Conservation (phyloP, 2,329 filamentous ascomycete species). For the Alternaria alternata region DNA sequence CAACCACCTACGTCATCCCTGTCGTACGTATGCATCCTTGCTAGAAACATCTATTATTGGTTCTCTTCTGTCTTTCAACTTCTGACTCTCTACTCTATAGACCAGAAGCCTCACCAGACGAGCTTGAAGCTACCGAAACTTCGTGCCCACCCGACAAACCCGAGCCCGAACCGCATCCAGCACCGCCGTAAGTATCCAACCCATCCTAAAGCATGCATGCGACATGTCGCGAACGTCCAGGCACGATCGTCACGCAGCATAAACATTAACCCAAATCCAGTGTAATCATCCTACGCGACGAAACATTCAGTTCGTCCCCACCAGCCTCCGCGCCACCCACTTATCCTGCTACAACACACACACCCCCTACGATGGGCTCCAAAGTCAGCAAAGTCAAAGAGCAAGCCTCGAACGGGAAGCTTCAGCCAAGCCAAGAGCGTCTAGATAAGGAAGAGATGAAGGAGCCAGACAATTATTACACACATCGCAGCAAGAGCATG, state of each 20-base stretch:
- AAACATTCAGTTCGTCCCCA: background rate
- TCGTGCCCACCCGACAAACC: constrained; percentile 12
- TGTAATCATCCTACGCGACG: constrained; percentile 29
- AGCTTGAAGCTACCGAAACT: background rate
- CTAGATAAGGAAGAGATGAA: constrained; percentile 47
- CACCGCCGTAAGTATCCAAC: constrained; percentile 22
- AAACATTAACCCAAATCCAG: constrained; percentile 9
- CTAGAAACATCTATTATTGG: constrained; percentile 13
- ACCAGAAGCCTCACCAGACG: background rate
- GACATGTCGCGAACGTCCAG: background rate
- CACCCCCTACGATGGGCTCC: constrained; percentile 38
- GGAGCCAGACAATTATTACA: constrained; percentile 46
- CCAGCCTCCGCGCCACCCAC: background rate
- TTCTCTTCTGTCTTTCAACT: constrained; percentile 6
- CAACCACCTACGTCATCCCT: constrained; percentile 34
- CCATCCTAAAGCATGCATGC: background rate
- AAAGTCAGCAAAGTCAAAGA: constrained; percentile 36
- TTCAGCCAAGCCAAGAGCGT: constrained; percentile 35
- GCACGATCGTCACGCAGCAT: background rate
- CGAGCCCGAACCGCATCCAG: constrained; percentile 24
- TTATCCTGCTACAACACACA: background rate
- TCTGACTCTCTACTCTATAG: constrained; percentile 10
- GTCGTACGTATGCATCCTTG: constrained; percentile 29
- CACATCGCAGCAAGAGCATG: constrained; percentile 45
- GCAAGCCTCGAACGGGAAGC: constrained; percentile 26